Percentiles rank a stretch among this genome's conserved stretches.
These are phyloP conservation scores for Phytophthora vignae DNA, from an alignment of 352 stramenopile genomes.

Conservation along the genomic window DNA sequence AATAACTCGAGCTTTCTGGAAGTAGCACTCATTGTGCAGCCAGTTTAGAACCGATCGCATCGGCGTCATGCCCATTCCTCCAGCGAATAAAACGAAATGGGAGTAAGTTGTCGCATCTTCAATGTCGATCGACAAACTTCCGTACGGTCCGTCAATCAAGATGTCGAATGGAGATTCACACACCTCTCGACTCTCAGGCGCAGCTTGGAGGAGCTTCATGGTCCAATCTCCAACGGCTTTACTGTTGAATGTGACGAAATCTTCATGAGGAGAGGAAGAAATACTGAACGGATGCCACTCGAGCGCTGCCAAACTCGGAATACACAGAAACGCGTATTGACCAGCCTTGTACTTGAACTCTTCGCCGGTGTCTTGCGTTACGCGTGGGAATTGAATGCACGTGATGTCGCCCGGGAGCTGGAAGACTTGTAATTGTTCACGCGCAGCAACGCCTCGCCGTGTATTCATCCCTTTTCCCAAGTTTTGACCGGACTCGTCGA, in stretches of 20 bases:
- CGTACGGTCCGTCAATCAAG: slow-evolving; percentile 61
- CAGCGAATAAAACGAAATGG: slow-evolving; percentile 52
- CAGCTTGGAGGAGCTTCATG: slow-evolving; percentile 37
- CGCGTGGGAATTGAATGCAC: slow-evolving; percentile 48
- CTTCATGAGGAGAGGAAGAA: slow-evolving; percentile 68
- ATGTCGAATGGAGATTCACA: slow-evolving; percentile 28
- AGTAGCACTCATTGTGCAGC: slow-evolving; percentile 30
- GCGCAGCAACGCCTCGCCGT: slow-evolving; percentile 25
- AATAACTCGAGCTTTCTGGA: slow-evolving; percentile 22
- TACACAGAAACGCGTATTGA: slow-evolving; percentile 82
- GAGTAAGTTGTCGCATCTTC: slow-evolving; percentile 43
- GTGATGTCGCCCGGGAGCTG: slow-evolving; percentile 37
- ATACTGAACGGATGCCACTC: slow-evolving; percentile 92
- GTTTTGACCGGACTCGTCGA: neutral
- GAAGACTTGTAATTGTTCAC: slow-evolving; percentile 18
- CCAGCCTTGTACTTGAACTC: slow-evolving; percentile 49
- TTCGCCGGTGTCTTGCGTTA: slow-evolving; percentile 36
- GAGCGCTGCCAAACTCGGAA: slow-evolving; percentile 56
- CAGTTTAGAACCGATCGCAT: slow-evolving; percentile 49
- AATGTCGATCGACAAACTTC: slow-evolving; percentile 50
- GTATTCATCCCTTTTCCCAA: neutral
- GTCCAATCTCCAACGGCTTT: slow-evolving; percentile 69
- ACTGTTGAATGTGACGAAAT: slow-evolving; percentile 64
- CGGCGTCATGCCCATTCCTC: slow-evolving; percentile 48
- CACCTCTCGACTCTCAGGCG: slow-evolving; percentile 15